These are phyloP conservation scores for Magnaporthiopsis poae DNA, from an alignment of 2,329 filamentous ascomycete genomes.

Conservation along the genomic window DNA sequence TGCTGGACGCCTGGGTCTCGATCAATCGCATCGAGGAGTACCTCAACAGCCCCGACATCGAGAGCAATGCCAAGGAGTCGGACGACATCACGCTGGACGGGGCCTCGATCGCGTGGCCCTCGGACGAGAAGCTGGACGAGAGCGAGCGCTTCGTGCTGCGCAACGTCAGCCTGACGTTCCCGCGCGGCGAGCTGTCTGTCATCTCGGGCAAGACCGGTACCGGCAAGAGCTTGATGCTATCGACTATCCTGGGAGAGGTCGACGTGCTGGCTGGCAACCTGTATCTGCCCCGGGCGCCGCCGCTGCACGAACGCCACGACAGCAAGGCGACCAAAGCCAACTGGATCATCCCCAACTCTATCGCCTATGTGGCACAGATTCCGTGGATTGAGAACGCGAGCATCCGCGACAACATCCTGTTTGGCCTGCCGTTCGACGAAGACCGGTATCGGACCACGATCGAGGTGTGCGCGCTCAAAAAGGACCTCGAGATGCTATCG, in stretches of 20 bases:
- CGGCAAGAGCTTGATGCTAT: constrained; percentile 66
- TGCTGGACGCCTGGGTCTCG: constrained; percentile 65
- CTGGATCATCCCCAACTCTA: constrained; percentile 60
- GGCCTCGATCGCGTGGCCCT: constrained; percentile 65
- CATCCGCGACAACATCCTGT: constrained; percentile 68
- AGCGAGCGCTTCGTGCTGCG: constrained; percentile 55
- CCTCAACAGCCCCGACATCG: constrained; percentile 56
- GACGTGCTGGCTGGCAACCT: constrained; percentile 57
- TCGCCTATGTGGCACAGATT: constrained; percentile 69
- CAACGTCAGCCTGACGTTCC: constrained; percentile 57
- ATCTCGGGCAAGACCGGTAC: constrained; percentile 69
- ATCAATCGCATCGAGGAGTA: constrained; percentile 63
- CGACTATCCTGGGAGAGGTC: constrained; percentile 65
- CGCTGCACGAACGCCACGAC: constrained; percentile 48
- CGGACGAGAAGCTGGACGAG: constrained; percentile 48
- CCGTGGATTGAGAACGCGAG: constrained; percentile 80
- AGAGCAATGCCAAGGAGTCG: constrained; percentile 41
- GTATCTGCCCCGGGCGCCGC: constrained; percentile 40
- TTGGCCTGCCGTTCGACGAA: constrained; percentile 60
- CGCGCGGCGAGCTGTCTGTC: constrained; percentile 58
- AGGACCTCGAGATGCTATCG: constrained; percentile 65
- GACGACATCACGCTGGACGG: constrained; percentile 55
- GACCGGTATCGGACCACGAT: constrained; percentile 62
- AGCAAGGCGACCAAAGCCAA: constrained; percentile 50
- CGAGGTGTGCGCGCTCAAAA: constrained; percentile 61